Evolutionary conservation across 2,329 filamentous ascomycete species (phyloP).

Genomic region (Cordyceps farinosa): DNA sequence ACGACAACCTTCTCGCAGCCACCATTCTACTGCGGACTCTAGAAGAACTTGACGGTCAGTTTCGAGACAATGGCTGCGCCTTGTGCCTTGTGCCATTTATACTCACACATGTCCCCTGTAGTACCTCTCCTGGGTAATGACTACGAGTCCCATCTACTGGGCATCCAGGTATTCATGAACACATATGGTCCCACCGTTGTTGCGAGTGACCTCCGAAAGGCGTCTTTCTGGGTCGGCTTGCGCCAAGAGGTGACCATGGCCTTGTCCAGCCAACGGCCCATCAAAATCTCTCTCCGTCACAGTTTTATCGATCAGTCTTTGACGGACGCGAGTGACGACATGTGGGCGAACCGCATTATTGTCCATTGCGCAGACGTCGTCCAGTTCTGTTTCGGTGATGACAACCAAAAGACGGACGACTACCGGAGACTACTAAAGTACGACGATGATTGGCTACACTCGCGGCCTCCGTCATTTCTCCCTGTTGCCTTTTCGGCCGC

Average conservation of each 20-base stretch:
- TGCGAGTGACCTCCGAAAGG: conserved; percentile 42
- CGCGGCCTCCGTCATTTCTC: background rate
- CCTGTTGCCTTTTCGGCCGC: background rate
- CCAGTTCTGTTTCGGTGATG: conserved; percentile 57
- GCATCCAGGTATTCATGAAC: background rate
- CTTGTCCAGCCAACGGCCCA: conserved; percentile 43
- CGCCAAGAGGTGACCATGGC: conserved; percentile 59
- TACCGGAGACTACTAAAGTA: background rate
- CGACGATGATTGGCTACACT: background rate
- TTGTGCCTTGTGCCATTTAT: background rate
- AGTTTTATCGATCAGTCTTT: background rate
- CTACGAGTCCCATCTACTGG: background rate
- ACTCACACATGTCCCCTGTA: background rate
- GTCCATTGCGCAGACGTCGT: conserved; percentile 61
- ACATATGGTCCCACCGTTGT: conserved; percentile 21
- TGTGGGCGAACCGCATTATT: conserved; percentile 59
- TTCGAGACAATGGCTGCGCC: background rate
- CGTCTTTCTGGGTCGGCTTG: conserved; percentile 55
- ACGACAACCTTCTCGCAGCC: background rate
- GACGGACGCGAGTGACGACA: conserved; percentile 46
- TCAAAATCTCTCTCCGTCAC: conserved; percentile 24
- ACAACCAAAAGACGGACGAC: conserved; percentile 23
- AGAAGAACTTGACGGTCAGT: background rate
- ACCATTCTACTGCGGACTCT: background rate
- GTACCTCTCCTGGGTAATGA: background rate